A percentile compares a stretch with the other conserved stretches of the same genome.
Conservation (phyloP, 768 basidiomycete species). For the Russula sp. region DNA sequence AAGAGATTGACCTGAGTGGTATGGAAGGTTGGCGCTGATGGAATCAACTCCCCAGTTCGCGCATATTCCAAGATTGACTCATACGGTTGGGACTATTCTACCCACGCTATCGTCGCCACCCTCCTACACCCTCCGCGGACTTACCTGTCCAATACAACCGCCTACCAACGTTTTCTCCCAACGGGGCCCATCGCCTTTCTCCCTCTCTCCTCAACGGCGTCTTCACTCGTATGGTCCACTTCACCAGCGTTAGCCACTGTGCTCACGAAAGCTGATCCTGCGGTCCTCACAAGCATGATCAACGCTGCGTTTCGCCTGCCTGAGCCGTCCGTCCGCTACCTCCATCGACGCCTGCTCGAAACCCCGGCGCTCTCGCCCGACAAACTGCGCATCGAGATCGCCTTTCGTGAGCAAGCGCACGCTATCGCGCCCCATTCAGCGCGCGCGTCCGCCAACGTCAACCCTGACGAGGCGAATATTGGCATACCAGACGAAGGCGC, state of each 20-base stretch:
- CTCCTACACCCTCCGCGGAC: constrained; percentile 65
- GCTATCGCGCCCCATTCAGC: constrained; percentile 57
- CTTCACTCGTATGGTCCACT: constrained; percentile 95
- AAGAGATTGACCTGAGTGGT: neutral
- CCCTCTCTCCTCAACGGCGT: constrained; percentile 69
- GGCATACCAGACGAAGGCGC: constrained; percentile 60
- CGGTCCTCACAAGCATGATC: constrained; percentile 65
- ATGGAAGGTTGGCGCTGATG: constrained; percentile 88
- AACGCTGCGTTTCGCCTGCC: constrained; percentile 90
- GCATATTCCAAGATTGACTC: constrained; percentile 78
- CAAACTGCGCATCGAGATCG: constrained; percentile 55
- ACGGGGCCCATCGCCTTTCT: constrained; percentile 96
- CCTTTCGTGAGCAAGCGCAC: constrained; percentile 71
- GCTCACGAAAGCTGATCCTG: constrained; percentile 58
- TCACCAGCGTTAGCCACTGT: constrained; percentile 68
- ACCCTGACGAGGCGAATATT: constrained; percentile 22
- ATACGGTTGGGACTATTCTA: constrained; percentile 88
- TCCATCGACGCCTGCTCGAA: constrained; percentile 57
- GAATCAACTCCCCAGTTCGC: constrained; percentile 90
- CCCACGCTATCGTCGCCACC: constrained; percentile 87
- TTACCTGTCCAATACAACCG: constrained; percentile 62
- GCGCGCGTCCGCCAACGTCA: constrained; percentile 45
- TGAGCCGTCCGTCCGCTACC: constrained; percentile 60
- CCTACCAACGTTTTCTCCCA: constrained; percentile 91
- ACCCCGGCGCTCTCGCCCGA: constrained; percentile 43